These are phyloP conservation scores for Blastomyces emzantsi DNA, from an alignment of 2,329 filamentous ascomycete species.

Conservation along the genomic window DNA sequence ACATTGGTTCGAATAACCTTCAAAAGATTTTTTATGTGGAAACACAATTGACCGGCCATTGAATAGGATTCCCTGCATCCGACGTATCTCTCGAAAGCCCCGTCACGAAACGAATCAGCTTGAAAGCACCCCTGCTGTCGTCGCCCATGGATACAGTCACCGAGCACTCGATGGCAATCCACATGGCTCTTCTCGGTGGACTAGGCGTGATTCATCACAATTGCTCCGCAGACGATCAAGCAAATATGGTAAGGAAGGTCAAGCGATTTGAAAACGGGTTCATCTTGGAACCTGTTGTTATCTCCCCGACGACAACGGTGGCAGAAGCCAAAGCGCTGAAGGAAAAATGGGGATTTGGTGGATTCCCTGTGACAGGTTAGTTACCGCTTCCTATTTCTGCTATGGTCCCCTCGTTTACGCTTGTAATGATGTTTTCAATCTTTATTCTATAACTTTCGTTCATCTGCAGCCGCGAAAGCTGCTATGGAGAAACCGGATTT, in stretches of 20 bases:
- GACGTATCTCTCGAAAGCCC: slow-evolving; percentile 82
- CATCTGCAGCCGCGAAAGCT: slow-evolving; percentile 86
- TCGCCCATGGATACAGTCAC: slow-evolving; percentile 99
- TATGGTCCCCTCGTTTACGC: slow-evolving; percentile 14
- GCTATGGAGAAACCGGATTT: slow-evolving; percentile 68
- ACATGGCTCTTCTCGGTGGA: slow-evolving; percentile 55
- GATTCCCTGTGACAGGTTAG: slow-evolving; percentile 97
- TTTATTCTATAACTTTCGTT: slow-evolving; percentile 97
- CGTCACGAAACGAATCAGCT: slow-evolving; percentile 85
- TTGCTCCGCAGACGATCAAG: slow-evolving; percentile 94
- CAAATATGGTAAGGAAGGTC: slow-evolving; percentile 98
- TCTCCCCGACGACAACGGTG: slow-evolving; percentile 77
- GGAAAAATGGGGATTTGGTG: slow-evolving; percentile 97
- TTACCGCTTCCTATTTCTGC: slow-evolving; percentile 22
- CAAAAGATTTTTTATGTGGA: not conserved
- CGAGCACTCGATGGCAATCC: slow-evolving; percentile 98
- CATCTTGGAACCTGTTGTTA: slow-evolving; percentile 90
- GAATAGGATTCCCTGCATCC: slow-evolving; percentile 73
- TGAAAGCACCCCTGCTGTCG: slow-evolving; percentile 95
- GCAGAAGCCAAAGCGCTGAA: slow-evolving; percentile 86
- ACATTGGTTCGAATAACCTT: slow-evolving; percentile 58
- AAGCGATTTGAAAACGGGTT: slow-evolving; percentile 99
- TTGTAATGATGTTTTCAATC: slow-evolving; percentile 61
- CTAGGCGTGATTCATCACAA: slow-evolving; percentile 95
- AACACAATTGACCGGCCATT: slow-evolving; percentile 2